Percentiles rank a stretch among this genome's conserved stretches.
These are phyloP conservation scores for Cryptococcus hybrid DNA, from an alignment of 1,284 basidiomycete genomes.

Conservation along the genomic window DNA sequence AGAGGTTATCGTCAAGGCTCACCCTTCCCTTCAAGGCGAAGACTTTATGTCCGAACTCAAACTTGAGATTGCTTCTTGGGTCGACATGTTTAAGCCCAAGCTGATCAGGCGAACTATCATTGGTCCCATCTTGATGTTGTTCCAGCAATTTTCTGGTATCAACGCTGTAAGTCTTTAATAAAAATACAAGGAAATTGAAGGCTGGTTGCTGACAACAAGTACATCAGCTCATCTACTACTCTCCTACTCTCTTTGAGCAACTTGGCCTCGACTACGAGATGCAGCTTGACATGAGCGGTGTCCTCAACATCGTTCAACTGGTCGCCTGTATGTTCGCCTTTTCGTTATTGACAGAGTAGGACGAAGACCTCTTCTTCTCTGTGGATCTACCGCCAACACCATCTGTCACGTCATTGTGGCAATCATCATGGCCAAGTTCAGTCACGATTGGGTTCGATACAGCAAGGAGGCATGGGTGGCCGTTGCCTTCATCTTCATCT, in stretches of 20 bases:
- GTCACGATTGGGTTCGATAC: conserved; percentile 22
- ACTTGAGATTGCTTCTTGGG: conserved; percentile 20
- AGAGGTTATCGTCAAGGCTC: conserved; percentile 12
- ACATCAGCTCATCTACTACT: background rate
- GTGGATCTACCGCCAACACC: conserved; percentile 14
- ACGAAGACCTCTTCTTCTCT: conserved; percentile 38
- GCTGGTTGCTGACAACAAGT: background rate
- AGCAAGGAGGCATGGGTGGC: conserved; percentile 20
- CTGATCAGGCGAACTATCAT: conserved; percentile 21
- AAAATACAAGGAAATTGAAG: background rate
- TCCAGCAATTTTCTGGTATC: conserved; percentile 33
- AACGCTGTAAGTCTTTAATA: conserved; percentile 14
- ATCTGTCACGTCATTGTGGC: conserved; percentile 28
- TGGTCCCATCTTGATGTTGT: conserved; percentile 28
- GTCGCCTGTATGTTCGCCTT: conserved; percentile 40
- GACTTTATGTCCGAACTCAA: conserved; percentile 15
- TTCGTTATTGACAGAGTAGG: conserved; percentile 48
- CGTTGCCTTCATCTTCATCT: conserved; percentile 27
- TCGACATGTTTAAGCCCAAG: conserved; percentile 24
- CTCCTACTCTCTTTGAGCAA: conserved; percentile 27
- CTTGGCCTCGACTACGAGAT: conserved; percentile 36
- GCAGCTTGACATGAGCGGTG: conserved; percentile 36
- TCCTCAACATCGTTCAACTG: conserved; percentile 41
- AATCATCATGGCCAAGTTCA: conserved; percentile 24
- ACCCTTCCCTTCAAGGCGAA: conserved; percentile 15